Evolutionary conservation across 768 basidiomycete genomes (phyloP), one percentile per base, ranked within the genome.

Genomic region (Phaeotremella skinneri): DNA sequence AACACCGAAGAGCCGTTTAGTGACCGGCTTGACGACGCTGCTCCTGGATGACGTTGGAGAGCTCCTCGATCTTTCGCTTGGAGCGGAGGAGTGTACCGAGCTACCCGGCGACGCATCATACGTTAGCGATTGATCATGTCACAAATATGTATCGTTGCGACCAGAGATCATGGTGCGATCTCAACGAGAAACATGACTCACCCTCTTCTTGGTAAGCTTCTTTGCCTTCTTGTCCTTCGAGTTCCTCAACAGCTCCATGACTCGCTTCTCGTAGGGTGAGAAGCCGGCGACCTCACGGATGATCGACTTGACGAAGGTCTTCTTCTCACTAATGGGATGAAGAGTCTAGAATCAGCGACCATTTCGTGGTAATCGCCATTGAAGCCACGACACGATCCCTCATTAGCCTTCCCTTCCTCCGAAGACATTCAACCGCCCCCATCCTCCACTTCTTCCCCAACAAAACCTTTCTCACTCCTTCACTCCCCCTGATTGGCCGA

Each of bases 201-300:
- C 94, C 83, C 92, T 87, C 83, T 94, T 97, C 87, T 99, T 99
- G 71, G 92, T 93, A 83, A 98, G 82, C 83, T 98, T 98, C 79
- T 91, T 85, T 60, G 94, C 94, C 81, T 94, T 97, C 86, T 99
- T 99, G 80, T 99, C 94, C 91, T 94, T 96, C 64, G 90, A 92
- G 85, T 96, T 97, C 80, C 93, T 86, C 82, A 96, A 79, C 84
- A 99, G 78, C 81, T 99, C 96, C 88, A 99, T 85, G 56, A 98
- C 92, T 70, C 96, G 86, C 76, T 92, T 84, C 84, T 99, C 96
- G 79, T 99, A 98, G 32, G 94, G 87, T 32, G 91, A 89, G 82
- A 96, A 97, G 62, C 94, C 94, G 72, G 86, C 91, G 78, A 99
- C 96, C 84, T 99, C 96, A 69, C 94, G 85, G 74, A 98, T 83